phyloP scores from a whole-genome alignment of 208 protist species.

The Acanthamoeba divionensis region DNA sequence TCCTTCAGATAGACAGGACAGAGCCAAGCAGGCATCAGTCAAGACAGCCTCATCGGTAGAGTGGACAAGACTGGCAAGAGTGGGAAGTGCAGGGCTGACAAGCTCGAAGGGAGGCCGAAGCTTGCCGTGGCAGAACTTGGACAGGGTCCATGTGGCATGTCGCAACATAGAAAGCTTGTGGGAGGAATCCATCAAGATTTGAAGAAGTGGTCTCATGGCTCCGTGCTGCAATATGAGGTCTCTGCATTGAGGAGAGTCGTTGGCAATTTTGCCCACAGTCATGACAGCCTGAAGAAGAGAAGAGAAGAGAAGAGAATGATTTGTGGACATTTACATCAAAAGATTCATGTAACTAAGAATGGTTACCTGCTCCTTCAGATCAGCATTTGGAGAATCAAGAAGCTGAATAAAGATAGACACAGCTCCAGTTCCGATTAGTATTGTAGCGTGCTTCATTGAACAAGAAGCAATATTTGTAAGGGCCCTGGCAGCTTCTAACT shows the following conservation, averaged over 20 bases:
- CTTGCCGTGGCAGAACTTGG: conserved; percentile 96
- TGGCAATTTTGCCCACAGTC: conserved; percentile 98
- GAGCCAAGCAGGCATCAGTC: conserved; percentile 95
- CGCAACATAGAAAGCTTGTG: conserved; percentile 82
- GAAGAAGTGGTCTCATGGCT: conserved; percentile 84
- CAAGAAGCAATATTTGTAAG: conserved; percentile 98
- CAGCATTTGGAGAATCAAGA: conserved; percentile 85
- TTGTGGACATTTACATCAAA: too few species aligned
- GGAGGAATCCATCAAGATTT: conserved; percentile 73
- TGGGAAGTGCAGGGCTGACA: conserved; percentile 83
- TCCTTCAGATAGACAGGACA: conserved; percentile 95
- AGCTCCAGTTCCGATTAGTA: conserved; percentile 90
- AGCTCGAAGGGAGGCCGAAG: too few species aligned
- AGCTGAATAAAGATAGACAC: conserved; percentile 94
- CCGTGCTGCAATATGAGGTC: conserved; percentile 80
- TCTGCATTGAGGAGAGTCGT: conserved; percentile 96
- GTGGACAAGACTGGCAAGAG: conserved; percentile 84
- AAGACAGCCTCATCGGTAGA: conserved; percentile 91
- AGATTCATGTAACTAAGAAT: too few species aligned
- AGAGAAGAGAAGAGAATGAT: too few species aligned
- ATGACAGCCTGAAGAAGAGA: conserved; percentile 87
- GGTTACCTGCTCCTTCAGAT: conserved; percentile 91
- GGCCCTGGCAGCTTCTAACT: conserved; percentile 98
- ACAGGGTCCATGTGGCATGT: conserved; percentile 96
- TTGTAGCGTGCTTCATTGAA: conserved; percentile 89